Evolutionary conservation across 352 stramenopile species (phyloP).

Genomic region (Globisporangium irregulare): DNA sequence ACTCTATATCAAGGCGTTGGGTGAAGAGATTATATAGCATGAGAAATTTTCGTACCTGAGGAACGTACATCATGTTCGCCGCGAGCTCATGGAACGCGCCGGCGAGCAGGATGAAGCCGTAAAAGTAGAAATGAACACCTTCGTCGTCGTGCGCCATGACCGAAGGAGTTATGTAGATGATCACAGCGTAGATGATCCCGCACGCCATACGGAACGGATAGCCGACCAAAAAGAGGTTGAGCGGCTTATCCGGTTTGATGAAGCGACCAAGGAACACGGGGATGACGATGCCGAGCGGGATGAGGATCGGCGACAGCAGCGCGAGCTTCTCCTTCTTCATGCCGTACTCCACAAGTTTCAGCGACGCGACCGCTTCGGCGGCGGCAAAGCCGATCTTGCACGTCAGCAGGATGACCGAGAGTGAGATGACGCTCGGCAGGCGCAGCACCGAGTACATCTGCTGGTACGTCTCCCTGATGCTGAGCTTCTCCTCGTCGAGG

Average conservation of each 20-base stretch:
- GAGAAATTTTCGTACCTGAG: slow-evolving; percentile 35
- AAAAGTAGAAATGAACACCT: slow-evolving; percentile 74
- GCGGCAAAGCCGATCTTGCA: slow-evolving; percentile 91
- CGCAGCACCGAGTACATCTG: slow-evolving; percentile 85
- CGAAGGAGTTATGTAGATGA: slow-evolving; percentile 79
- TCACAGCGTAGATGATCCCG: slow-evolving; percentile 75
- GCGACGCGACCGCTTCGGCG: slow-evolving; percentile 86
- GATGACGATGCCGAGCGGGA: slow-evolving; percentile 88
- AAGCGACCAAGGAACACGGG: slow-evolving; percentile 72
- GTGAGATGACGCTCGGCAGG: slow-evolving; percentile 82
- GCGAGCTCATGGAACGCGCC: slow-evolving; percentile 81
- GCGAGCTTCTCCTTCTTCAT: slow-evolving; percentile 93
- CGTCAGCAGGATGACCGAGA: slow-evolving; percentile 90
- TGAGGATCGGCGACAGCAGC: slow-evolving; percentile 82
- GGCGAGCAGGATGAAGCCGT: slow-evolving; percentile 64
- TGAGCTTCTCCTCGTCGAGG: slow-evolving; percentile 59
- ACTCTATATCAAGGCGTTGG: neutral
- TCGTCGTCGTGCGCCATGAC: slow-evolving; percentile 81
- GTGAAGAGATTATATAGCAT: neutral
- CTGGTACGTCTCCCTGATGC: slow-evolving; percentile 87
- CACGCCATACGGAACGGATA: slow-evolving; percentile 85
- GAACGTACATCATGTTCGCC: slow-evolving; percentile 92
- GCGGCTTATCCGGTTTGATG: slow-evolving; percentile 67
- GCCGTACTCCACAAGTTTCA: slow-evolving; percentile 92
- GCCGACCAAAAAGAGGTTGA: slow-evolving; percentile 77